phyloP scores from a whole-genome alignment of 352 stramenopile genomes.

The Phytophthora macrochlamydospora region DNA sequence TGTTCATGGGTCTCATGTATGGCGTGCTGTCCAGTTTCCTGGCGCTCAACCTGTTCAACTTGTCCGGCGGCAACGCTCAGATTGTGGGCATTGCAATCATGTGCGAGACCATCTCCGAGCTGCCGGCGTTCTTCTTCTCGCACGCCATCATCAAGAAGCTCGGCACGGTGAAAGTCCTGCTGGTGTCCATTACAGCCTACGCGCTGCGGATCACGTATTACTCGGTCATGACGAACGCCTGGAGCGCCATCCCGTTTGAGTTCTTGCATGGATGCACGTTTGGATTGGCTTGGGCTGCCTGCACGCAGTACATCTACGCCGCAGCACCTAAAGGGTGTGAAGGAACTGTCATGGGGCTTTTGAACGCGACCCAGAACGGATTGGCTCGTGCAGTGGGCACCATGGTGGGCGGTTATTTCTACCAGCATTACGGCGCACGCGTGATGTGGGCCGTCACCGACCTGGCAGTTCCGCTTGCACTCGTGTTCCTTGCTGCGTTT shows the following conservation, averaged over 20 bases:
- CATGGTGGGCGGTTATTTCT: conserved; percentile 63
- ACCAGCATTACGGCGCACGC: conserved; percentile 54
- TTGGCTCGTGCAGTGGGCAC: conserved; percentile 54
- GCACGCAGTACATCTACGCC: conserved; percentile 62
- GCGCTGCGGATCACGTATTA: conserved; percentile 60
- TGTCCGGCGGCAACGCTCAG: conserved; percentile 61
- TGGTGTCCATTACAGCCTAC: conserved; percentile 56
- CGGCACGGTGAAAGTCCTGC: conserved; percentile 62
- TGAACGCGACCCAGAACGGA: conserved; percentile 65
- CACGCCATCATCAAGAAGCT: conserved; percentile 63
- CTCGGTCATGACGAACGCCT: conserved; percentile 61
- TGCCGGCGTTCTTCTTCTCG: conserved; percentile 79
- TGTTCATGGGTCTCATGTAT: conserved; percentile 78
- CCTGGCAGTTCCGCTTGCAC: conserved; percentile 52
- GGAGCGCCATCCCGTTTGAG: conserved; percentile 64
- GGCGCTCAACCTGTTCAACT: conserved; percentile 75
- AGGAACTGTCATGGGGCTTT: conserved; percentile 60
- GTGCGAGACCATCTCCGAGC: conserved; percentile 52
- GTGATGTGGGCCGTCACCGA: conserved; percentile 65
- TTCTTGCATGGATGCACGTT: conserved; percentile 63
- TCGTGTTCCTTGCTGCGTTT: conserved; percentile 52
- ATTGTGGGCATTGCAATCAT: conserved; percentile 70
- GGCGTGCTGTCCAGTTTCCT: conserved; percentile 77
- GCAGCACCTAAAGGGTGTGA: conserved; percentile 45
- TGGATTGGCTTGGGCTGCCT: conserved; percentile 55